Evolutionary conservation across 345 rosid genomes (phyloP).

Genomic region (Linum trigynum): DNA sequence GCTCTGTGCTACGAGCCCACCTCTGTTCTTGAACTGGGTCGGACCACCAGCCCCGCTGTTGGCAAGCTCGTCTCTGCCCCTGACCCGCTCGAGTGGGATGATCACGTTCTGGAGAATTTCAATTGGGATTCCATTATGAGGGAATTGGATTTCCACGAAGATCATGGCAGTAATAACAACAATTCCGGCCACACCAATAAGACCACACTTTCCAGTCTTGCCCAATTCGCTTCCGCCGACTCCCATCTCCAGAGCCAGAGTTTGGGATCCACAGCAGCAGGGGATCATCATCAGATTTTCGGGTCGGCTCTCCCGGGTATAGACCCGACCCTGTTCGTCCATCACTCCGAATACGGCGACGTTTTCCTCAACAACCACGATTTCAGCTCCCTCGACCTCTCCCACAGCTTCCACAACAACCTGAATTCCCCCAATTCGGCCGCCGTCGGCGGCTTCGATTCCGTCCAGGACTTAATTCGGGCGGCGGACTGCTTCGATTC

Average conservation of each 20-base stretch:
- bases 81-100: constrained; percentile 38
- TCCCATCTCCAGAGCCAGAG: constrained; percentile 16
- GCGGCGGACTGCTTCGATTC: constrained; percentile 79
- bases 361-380: constrained; percentile 19
- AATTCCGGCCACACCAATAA: not conserved
- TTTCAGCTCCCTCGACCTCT: constrained; percentile 15
- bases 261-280: not conserved
- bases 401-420: constrained; percentile 20
- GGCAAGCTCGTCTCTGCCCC: constrained; percentile 23
- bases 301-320: constrained; percentile 6
- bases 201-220: constrained; percentile 17
- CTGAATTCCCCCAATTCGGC: not conserved
- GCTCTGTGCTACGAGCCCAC: constrained; percentile 52
- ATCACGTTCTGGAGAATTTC: constrained; percentile 51
- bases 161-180: constrained; percentile 26
- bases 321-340: constrained; percentile 14
- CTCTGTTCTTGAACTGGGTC: constrained; percentile 63
- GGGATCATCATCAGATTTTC: constrained; percentile 18
- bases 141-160: constrained; percentile 65
- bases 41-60: constrained; percentile 40
- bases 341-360: constrained; percentile 44
- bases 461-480: constrained; percentile 65
- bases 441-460: constrained; percentile 28
- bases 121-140: constrained; percentile 90
- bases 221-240: constrained; percentile 10